Percentiles rank a stretch among this genome's conserved stretches.
These are phyloP conservation scores for Heterobasidion parviporum DNA, from an alignment of 1,284 basidiomycete genomes.

Conservation along the genomic window DNA sequence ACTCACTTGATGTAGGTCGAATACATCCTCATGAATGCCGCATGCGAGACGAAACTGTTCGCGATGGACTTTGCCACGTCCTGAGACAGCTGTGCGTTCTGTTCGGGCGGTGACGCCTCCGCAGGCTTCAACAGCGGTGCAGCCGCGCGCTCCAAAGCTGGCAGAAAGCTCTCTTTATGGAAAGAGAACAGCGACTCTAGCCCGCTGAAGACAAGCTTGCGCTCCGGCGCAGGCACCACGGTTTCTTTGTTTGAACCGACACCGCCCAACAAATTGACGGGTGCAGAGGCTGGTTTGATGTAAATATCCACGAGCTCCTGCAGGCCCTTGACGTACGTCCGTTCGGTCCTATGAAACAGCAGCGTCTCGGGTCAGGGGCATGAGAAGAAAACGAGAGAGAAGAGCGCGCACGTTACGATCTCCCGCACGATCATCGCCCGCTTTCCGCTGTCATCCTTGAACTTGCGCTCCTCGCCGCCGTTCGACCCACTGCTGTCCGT, in stretches of 20 bases:
- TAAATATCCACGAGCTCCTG: slow-evolving; percentile 95
- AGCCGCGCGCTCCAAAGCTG: slow-evolving; percentile 75
- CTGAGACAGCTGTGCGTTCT: slow-evolving; percentile 71
- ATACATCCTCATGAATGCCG: slow-evolving; percentile 96
- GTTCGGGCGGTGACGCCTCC: slow-evolving; percentile 39
- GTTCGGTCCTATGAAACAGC: slow-evolving; percentile 65
- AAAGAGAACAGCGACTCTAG: slow-evolving; percentile 89
- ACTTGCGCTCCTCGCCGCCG: slow-evolving; percentile 64
- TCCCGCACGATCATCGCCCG: slow-evolving; percentile 75
- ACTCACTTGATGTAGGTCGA: slow-evolving; percentile 92
- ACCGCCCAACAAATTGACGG: slow-evolving; percentile 61
- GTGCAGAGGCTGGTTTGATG: slow-evolving; percentile 75
- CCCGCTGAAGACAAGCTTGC: slow-evolving; percentile 90
- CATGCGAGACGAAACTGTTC: slow-evolving; percentile 85
- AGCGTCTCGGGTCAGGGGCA: slow-evolving; percentile 9
- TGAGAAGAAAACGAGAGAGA: slow-evolving; percentile 5
- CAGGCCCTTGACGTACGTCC: slow-evolving; percentile 90
- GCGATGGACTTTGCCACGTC: slow-evolving; percentile 79
- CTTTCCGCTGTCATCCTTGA: slow-evolving; percentile 82
- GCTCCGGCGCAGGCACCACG: slow-evolving; percentile 78
- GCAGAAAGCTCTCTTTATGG: slow-evolving; percentile 88
- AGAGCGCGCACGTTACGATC: slow-evolving; percentile 42
- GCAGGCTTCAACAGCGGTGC: slow-evolving; percentile 51
- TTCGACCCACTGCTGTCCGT: slow-evolving; percentile 60
- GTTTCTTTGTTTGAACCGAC: slow-evolving; percentile 75